These are phyloP conservation scores for Colletotrichum eleusines DNA, from an alignment of 2,329 filamentous ascomycete genomes.

Conservation along the genomic window DNA sequence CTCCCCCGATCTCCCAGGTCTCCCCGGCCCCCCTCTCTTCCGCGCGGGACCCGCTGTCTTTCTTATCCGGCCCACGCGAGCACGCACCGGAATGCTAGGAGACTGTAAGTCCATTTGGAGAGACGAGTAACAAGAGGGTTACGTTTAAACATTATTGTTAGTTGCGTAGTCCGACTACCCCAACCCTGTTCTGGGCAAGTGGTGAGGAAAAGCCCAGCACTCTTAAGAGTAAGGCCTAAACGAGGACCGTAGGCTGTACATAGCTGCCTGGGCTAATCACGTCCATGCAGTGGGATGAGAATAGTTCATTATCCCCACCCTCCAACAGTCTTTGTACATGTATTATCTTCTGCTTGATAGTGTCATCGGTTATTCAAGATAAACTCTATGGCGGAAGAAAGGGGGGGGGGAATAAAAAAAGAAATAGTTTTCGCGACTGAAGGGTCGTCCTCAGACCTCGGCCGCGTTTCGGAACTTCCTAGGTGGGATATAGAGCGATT, in stretches of 20 bases:
- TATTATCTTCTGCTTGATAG: no score
- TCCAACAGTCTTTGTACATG: no score
- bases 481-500: constrained; percentile 13
- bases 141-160: background rate
- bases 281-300: background rate
- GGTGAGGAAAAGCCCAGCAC: background rate
- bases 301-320: background rate
- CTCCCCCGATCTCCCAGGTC: no score
- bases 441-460: background rate
- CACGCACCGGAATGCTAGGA: background rate
- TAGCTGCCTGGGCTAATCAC: background rate
- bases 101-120: background rate
- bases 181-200: no score
- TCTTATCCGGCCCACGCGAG: no score
- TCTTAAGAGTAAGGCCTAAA: background rate
- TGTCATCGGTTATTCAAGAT: no score
- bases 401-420: no score
- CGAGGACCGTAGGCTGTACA: background rate
- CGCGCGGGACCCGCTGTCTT: background rate
- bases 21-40: no score
- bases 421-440: background rate
- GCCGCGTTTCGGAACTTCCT: constrained; percentile 27
- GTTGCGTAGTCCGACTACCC: background rate
- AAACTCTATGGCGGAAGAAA: background rate
- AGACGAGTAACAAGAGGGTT: background rate